Evolutionary conservation across 2,329 filamentous ascomycete species (phyloP), one percentile per base, ranked within the genome.

Genomic region (Fusarium liriodendri): DNA sequence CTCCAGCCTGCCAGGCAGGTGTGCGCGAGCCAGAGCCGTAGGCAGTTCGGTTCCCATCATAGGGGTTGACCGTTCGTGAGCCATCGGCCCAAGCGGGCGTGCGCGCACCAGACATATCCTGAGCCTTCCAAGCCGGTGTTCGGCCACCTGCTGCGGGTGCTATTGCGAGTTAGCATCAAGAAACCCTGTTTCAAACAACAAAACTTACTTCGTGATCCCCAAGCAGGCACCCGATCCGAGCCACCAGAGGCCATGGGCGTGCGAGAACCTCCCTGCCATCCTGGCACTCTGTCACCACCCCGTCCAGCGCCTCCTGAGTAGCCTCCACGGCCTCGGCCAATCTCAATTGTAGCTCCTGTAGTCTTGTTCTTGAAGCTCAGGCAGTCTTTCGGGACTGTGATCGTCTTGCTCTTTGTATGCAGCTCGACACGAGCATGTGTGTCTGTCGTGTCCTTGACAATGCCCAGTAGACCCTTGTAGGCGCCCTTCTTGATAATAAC

Each of bases 401-500:
- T 91, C 18, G 94, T 93, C 87, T 98, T 98, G 84, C 92, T 94
- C 86, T 97, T 98, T 7, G 95, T 95, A 81, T 98, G 96, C 42
- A 99, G 86, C 84, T 99, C 97, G 47, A 99, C 93, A 72, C 95
- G 93, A 33, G 95, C 96, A 78, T 93, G 91, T 5, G 90, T 90
- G 77, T 97, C 95, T 8, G 94, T 97, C 1, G 96, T 93, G 80
- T 98, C 96, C 81, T 98, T 98, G 77, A 99, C 95, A 75, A 98
- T 97, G 77, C 97, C 97, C 47, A 98, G 87, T 50, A 98, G 88
- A 66, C 96, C 96, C 84, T 99, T 99, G 86, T 96, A 95, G 25
- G 93, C 91, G 32, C 97, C 97, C 80, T 93, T 95, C 66, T 92
- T 91, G 79, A 98, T 93, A 61, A 93, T 94, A 52, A 98, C 95